Evolutionary conservation across 768 basidiomycete genomes (phyloP).

Genomic region (Rhodocollybia butyracea): DNA sequence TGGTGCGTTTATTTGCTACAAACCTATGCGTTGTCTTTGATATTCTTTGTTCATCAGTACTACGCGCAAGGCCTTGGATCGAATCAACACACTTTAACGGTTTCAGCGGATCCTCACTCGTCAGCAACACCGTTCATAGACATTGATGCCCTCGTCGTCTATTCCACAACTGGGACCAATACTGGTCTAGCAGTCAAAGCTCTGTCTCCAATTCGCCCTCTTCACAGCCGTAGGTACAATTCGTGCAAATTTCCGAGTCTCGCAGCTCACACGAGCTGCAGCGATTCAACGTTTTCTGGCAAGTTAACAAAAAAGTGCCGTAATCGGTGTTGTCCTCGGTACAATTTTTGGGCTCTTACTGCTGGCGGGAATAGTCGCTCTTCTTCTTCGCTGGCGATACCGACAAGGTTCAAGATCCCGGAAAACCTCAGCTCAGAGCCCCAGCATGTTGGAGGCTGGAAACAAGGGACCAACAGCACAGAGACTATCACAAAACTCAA

Average conservation of each 20-base stretch:
- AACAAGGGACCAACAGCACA: not conserved
- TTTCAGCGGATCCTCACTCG: conserved; percentile 29
- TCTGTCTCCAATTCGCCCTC: not conserved
- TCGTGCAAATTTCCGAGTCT: not conserved
- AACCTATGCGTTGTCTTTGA: not conserved
- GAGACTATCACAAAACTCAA: conserved; percentile 1
- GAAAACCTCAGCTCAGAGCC: conserved; percentile 29
- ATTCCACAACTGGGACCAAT: conserved; percentile 19
- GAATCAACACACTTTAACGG: conserved; percentile 34
- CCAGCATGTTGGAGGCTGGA: conserved; percentile 26
- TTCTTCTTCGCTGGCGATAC: conserved; percentile 23
- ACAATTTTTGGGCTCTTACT: conserved; percentile 22
- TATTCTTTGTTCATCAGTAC: conserved; percentile 27
- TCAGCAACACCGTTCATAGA: conserved; percentile 39
- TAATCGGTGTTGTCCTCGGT: conserved; percentile 20
- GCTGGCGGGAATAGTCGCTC: conserved; percentile 20
- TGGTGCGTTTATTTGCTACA: conserved; percentile 23
- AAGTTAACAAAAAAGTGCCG: not conserved
- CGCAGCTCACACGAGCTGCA: not conserved
- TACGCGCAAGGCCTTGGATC: conserved; percentile 36
- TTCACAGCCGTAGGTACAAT: conserved; percentile 1
- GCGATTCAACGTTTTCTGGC: not conserved
- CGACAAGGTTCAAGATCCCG: conserved; percentile 19
- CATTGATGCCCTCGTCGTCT: conserved; percentile 39
- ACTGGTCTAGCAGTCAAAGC: not conserved